Evolutionary conservation across 139 green algal genomes (phyloP).

Genomic region (Coelastrella sp.): DNA sequence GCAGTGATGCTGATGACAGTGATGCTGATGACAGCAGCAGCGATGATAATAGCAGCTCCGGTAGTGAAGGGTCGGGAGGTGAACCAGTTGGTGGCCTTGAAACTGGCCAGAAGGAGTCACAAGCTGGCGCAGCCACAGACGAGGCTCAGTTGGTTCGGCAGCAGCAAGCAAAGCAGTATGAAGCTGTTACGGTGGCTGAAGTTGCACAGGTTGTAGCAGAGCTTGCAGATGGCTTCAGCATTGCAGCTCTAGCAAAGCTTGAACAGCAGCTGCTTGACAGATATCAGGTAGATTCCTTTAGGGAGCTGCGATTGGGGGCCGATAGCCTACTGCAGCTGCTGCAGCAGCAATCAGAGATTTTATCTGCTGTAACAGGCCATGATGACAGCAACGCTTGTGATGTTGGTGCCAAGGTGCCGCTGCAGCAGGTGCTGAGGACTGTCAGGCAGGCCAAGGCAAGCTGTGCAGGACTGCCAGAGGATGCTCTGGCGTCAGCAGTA

Average conservation of each 20-base stretch:
- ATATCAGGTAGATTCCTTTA: neutral
- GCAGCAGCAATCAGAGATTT: constrained; percentile 28
- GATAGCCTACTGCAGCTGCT: constrained; percentile 23
- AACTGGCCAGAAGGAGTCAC: neutral
- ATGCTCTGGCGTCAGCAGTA: constrained; percentile 6
- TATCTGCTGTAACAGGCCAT: neutral
- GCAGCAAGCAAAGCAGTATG: neutral
- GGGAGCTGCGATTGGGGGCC: neutral
- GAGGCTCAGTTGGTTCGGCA: neutral
- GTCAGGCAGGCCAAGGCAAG: neutral
- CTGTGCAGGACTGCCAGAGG: neutral
- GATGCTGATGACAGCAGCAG: neutral
- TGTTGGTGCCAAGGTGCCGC: neutral
- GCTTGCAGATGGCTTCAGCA: constrained; percentile 16
- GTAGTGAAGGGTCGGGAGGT: neutral
- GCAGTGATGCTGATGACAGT: neutral
- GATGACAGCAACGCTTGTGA: neutral
- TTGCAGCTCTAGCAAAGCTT: constrained; percentile 1
- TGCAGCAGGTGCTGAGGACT: neutral
- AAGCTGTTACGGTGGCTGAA: neutral
- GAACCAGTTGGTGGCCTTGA: neutral
- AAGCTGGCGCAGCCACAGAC: neutral
- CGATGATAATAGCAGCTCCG: neutral
- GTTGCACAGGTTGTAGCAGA: neutral
- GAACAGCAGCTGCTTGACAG: constrained; percentile 27